These are phyloP conservation scores for Asterochloris erici DNA, from an alignment of 139 green algal species.

Conservation along the genomic window DNA sequence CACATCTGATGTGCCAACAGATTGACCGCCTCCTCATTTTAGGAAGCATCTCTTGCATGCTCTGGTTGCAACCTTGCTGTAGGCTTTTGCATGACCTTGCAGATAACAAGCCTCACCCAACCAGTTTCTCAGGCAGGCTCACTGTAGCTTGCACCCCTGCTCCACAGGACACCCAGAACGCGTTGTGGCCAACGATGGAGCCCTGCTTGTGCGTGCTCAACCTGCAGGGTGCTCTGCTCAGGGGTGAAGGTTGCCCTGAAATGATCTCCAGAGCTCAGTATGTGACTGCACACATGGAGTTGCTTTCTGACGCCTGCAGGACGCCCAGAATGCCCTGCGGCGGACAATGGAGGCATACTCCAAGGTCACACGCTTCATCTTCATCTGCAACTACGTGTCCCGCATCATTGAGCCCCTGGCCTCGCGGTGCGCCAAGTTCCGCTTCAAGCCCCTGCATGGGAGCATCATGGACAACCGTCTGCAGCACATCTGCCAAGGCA, in stretches of 20 bases:
- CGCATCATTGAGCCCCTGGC: slow-evolving; percentile 97
- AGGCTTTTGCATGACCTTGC: too few species aligned
- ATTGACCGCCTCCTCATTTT: neutral
- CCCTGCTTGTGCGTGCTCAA: too few species aligned
- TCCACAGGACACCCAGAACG: too few species aligned
- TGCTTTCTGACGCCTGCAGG: slow-evolving; percentile 44
- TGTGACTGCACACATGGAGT: neutral
- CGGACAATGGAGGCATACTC: slow-evolving; percentile 96
- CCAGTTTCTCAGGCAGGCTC: too few species aligned
- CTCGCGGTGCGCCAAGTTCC: slow-evolving; percentile 86
- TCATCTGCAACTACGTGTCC: slow-evolving; percentile 99
- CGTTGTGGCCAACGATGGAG: neutral
- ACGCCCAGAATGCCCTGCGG: slow-evolving; percentile 94
- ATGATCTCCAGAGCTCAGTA: neutral
- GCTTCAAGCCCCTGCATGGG: slow-evolving; percentile 72
- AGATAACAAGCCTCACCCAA: too few species aligned
- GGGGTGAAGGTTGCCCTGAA: neutral
- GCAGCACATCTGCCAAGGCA: slow-evolving; percentile 62
- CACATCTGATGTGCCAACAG: neutral
- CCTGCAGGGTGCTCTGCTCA: neutral
- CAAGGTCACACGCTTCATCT: slow-evolving; percentile 92
- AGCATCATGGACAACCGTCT: slow-evolving; percentile 61
- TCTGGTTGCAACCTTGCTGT: too few species aligned
- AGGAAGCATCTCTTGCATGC: too few species aligned
- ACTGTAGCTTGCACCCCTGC: too few species aligned